Base-by-base conservation (phyloP, 306 rosid species). In the Vachellia collinsii region DNA sequence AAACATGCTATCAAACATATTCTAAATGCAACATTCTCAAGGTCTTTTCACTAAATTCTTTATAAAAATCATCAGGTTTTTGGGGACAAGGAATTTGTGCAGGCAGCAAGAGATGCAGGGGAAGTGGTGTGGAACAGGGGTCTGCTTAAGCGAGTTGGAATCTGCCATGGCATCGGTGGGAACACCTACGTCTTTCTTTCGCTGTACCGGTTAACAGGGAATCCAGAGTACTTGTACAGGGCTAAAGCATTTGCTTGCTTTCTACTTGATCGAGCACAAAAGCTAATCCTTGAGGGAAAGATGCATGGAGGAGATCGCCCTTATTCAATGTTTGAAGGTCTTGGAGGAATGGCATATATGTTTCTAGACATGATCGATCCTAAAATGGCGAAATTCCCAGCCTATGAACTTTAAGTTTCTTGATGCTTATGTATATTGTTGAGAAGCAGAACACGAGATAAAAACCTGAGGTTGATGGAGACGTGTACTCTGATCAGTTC, bases 231-330 rank as follows among this genome's bases (percentile, higher is more conserved):
- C 85, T 79, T 89, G 46, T 86, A 92, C 90, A 91, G 70, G 82
- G 97, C 97, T 22, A 92, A 91, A 89, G 94, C 93, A 79, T 92
- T 92, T 85, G 68, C 93, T 58, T 89, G 97, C 86, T 91, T 92
- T 81, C 89, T 91, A 37, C 89, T 89, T 77, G 90, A 89, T 79
- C 87, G 83, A 75, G 97, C 90, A 2, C 80, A 79, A 48, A 86
- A 51, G 29, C 80, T 94, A 74, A 87, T 92, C 53, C 79, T 83
- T 4, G 91, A 91, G 74, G 91, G 94, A 54, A 84, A 42, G 76
- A 91, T 92, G 93, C 96, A 89, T 53, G 96, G 97, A 23, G 98
- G 98, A 38, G 98, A 94, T 83, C 86, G 88, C 13, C 90, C 97
- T 41, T 88, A 81, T 78, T 92, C 97, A 23, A 72, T 92, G 72